Conservation (phyloP, 768 basidiomycete genomes). For the Clitopilus passeckerianus region DNA sequence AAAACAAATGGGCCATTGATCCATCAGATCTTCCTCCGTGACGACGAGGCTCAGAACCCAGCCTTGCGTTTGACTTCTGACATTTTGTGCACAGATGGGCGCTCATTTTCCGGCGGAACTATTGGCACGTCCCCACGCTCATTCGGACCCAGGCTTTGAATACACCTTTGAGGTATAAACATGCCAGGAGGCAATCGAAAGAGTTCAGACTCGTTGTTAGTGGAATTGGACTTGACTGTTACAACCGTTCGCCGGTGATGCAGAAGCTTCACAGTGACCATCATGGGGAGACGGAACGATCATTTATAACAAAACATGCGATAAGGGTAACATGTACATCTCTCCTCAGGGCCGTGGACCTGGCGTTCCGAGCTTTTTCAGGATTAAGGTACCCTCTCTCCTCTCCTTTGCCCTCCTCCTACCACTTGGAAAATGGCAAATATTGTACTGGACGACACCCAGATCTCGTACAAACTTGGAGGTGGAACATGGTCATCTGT, state of each 20-base stretch:
- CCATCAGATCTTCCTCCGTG: neutral
- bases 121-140: neutral
- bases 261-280: too few relatives aligned
- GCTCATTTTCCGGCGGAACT: neutral
- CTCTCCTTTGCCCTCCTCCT: neutral
- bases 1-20: neutral
- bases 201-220: too few relatives aligned
- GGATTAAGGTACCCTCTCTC: neutral
- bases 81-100: neutral
- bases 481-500: conserved; percentile 2
- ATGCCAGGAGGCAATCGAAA: too few relatives aligned
- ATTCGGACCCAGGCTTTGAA: neutral
- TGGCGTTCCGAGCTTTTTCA: neutral
- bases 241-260: too few relatives aligned
- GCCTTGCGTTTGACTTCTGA: neutral
- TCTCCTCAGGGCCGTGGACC: neutral
- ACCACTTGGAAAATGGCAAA: conserved; percentile 1
- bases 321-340: neutral
- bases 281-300: neutral
- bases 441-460: conserved; percentile 1
- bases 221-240: too few relatives aligned
- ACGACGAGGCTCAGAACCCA: neutral
- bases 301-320: neutral
- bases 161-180: neutral
- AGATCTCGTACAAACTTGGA: neutral